phyloP scores from a whole-genome alignment of 2,329 filamentous ascomycete genomes.

The Cryphonectria radicalis region DNA sequence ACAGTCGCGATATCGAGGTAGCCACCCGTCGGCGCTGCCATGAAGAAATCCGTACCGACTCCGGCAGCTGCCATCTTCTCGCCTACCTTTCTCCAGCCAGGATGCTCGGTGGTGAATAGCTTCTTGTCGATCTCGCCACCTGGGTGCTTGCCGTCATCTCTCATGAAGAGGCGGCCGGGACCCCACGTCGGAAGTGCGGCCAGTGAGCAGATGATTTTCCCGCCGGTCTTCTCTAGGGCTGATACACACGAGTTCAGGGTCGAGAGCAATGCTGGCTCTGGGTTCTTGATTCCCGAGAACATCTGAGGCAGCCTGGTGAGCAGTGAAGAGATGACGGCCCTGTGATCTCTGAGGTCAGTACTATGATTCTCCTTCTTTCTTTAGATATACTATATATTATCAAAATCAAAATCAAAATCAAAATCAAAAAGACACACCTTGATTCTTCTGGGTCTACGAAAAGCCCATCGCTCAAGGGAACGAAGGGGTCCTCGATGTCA shows the following conservation, averaged over 20 bases:
- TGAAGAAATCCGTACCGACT: constrained; percentile 90
- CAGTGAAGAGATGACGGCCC: constrained; percentile 83
- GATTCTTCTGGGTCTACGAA: constrained; percentile 95
- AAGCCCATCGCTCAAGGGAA: constrained; percentile 86
- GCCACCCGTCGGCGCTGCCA: constrained; percentile 85
- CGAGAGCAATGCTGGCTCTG: constrained; percentile 85
- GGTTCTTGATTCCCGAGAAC: constrained; percentile 86
- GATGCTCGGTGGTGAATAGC: constrained; percentile 87
- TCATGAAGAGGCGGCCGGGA: constrained; percentile 80
- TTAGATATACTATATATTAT: background rate
- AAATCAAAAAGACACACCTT: constrained; percentile 56
- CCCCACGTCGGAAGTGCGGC: constrained; percentile 91
- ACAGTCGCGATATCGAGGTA: constrained; percentile 94
- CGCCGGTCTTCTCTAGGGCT: constrained; percentile 85
- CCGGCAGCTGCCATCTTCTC: constrained; percentile 87
- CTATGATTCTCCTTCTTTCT: background rate
- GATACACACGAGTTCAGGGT: constrained; percentile 81
- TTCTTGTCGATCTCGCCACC: constrained; percentile 91
- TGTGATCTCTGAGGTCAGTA: constrained; percentile 40
- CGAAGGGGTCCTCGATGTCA: constrained; percentile 94
- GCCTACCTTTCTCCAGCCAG: constrained; percentile 82
- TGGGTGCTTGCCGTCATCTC: constrained; percentile 85
- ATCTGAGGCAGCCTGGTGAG: constrained; percentile 81
- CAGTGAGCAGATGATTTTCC: constrained; percentile 88
- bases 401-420: too few relatives aligned